Evolutionary conservation across 2,329 filamentous ascomycete genomes (phyloP).

Genomic region (Dactylellina sp.): DNA sequence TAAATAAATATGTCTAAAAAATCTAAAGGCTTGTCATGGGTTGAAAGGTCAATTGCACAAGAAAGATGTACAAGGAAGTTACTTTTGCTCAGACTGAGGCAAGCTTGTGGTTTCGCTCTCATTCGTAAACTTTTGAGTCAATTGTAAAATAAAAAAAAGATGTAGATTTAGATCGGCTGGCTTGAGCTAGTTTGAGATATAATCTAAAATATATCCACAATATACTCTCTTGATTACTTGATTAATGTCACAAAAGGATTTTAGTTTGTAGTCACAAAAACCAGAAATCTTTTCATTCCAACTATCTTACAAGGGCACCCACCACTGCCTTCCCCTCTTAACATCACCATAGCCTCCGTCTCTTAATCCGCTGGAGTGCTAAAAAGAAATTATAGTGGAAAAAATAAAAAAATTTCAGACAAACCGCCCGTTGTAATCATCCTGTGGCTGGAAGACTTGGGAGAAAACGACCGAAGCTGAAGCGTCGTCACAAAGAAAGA

Average conservation of each 20-base stretch:
- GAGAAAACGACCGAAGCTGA: slow-evolving; percentile 59
- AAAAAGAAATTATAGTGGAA: slow-evolving; percentile 10
- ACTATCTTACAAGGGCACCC: slow-evolving; percentile 52
- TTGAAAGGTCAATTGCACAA: too few species aligned
- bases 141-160: too few species aligned
- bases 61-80: too few species aligned
- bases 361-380: slow-evolving; percentile 33
- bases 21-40: neutral
- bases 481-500: slow-evolving; percentile 55
- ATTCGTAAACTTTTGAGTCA: too few species aligned
- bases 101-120: too few species aligned
- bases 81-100: too few species aligned
- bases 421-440: slow-evolving; percentile 23
- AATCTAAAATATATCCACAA: slow-evolving; percentile 26
- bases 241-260: slow-evolving; percentile 25
- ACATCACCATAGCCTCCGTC: slow-evolving; percentile 40
- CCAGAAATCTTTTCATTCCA: slow-evolving; percentile 56
- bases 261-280: neutral
- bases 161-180: too few species aligned
- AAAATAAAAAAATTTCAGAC: slow-evolving; percentile 2
- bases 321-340: slow-evolving; percentile 20
- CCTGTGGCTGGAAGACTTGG: slow-evolving; percentile 2
- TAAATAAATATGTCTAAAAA: too few species aligned
- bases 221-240: slow-evolving; percentile 25
- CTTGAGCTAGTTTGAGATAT: slow-evolving; percentile 3